Percentiles rank a stretch among this genome's conserved stretches.
These are phyloP conservation scores for Nymphaea thermarum DNA, from an alignment of 164 flowering plant genomes.

Conservation along the genomic window DNA sequence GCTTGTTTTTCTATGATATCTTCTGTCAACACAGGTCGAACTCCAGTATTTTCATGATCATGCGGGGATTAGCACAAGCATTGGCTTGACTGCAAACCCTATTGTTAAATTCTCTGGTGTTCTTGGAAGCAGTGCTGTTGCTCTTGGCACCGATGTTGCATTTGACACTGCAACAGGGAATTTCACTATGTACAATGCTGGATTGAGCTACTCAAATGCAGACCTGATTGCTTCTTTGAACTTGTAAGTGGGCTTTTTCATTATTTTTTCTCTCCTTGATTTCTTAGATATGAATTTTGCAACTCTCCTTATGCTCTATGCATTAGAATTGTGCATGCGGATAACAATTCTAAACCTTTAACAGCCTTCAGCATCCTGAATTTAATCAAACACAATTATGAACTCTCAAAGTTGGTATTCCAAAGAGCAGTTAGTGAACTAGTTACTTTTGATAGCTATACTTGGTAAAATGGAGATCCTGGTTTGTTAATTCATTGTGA, in stretches of 20 bases:
- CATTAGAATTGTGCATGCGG: not conserved
- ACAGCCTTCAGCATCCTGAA: not conserved
- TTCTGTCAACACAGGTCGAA: constrained; percentile 27
- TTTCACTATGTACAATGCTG: constrained; percentile 42
- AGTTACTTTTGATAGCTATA: not conserved
- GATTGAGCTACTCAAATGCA: constrained; percentile 27
- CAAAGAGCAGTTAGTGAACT: not conserved
- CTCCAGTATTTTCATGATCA: constrained; percentile 17
- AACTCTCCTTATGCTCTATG: not conserved
- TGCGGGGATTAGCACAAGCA: constrained; percentile 31
- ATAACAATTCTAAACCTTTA: too few relatives aligned
- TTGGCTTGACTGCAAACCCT: constrained; percentile 58
- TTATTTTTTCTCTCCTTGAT: not conserved
- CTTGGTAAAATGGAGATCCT: not conserved
- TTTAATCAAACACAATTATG: too few relatives aligned
- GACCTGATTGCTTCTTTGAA: constrained; percentile 50
- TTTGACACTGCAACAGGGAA: constrained; percentile 39
- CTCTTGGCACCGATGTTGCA: constrained; percentile 43
- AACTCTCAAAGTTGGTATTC: not conserved
- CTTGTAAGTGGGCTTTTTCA: constrained; percentile 25
- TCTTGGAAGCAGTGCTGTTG: constrained; percentile 26
- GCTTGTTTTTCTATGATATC: not conserved
- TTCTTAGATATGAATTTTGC: not conserved
- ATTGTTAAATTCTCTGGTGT: constrained; percentile 49
- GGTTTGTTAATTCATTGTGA: not conserved